Evolutionary conservation across 108 stramenopile genomes (phyloP).

Genomic region (Pseudonitzschia multiseries): DNA sequence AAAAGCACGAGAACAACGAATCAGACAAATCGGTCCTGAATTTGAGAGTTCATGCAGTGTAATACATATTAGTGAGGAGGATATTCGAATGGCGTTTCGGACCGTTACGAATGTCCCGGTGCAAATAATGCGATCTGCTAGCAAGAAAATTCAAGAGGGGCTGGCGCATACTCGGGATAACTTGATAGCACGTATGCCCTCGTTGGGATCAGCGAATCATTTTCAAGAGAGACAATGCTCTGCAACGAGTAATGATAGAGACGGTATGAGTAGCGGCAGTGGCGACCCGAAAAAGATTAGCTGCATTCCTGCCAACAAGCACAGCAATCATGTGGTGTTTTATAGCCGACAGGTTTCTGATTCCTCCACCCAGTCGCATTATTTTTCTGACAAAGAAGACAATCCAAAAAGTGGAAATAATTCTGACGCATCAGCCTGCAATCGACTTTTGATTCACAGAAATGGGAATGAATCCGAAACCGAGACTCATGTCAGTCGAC

Average conservation of each 20-base stretch:
- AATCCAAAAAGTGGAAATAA: background rate
- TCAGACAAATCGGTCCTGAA: constrained; percentile 34
- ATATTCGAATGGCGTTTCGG: constrained; percentile 44
- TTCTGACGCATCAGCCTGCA: too few relatives aligned
- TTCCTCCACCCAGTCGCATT: background rate
- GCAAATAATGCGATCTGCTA: constrained; percentile 41
- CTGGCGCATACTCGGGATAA: constrained; percentile 33
- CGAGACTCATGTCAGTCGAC: constrained; percentile 1
- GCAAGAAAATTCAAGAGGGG: constrained; percentile 38
- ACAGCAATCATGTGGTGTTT: background rate
- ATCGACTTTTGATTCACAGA: background rate
- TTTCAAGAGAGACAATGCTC: background rate
- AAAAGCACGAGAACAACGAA: constrained; percentile 52
- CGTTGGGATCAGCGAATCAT: background rate
- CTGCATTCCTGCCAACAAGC: background rate
- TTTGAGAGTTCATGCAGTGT: constrained; percentile 28
- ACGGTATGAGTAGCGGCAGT: too few relatives aligned
- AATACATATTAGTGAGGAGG: constrained; percentile 41
- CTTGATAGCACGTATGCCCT: constrained; percentile 6
- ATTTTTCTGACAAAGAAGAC: background rate
- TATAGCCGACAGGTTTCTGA: background rate
- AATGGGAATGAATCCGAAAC: constrained; percentile 1
- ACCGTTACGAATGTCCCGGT: constrained; percentile 45
- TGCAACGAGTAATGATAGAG: background rate
- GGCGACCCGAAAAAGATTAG: background rate